Base-by-base conservation (phyloP, 1,284 basidiomycete genomes). In the Cryptococcus sp. region DNA sequence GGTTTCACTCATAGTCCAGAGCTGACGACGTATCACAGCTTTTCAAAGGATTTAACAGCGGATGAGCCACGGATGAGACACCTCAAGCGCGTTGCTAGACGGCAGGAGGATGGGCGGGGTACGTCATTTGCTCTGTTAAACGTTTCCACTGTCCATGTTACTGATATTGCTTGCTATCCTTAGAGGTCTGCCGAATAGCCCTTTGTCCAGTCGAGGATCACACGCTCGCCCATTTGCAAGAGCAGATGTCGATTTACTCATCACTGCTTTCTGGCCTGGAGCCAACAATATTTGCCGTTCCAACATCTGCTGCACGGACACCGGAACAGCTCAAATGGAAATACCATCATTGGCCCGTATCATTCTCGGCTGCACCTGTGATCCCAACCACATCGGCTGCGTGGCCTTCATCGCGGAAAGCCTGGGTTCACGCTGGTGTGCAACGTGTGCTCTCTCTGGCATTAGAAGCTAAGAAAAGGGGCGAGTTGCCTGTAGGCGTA, bases 401-500 rank as follows among this genome's bases (percentile, higher is more conserved):
- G 4, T 92, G 91, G 89, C 82, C 88, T 3, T 74, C 80, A 20
- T 83, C 82, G 0, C 84, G 85, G 61, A 81, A 85, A 22, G 80
- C 79, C 15, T 92, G 90, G 88, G 88, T 91, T 1, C 82, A 82
- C 68, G 80, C 85, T n/a, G 88, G 88, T 17, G 84, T 93, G 73
- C 69, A 78, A 41, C 75, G 72, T 6, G 80, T 86, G 8, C 73
- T 86, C 5, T 64, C 74, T 34, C 82, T 83, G 17, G 87, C 87
- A 3, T 71, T 76, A n/a, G 68, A 78, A 40, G 84, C 85, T 0
- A 67, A 64, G 20, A 62, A 63, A 13, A 61, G 69, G 37, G 86
- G 84, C 50, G 89, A 94, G 86, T 67, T 91, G 2, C 89, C 91
- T 0, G 84, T 93, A 51, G 87, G 86, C 1, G 87, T 88, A 0